phyloP scores from a whole-genome alignment of 331 rosid species.

The Quercus phellos region DNA sequence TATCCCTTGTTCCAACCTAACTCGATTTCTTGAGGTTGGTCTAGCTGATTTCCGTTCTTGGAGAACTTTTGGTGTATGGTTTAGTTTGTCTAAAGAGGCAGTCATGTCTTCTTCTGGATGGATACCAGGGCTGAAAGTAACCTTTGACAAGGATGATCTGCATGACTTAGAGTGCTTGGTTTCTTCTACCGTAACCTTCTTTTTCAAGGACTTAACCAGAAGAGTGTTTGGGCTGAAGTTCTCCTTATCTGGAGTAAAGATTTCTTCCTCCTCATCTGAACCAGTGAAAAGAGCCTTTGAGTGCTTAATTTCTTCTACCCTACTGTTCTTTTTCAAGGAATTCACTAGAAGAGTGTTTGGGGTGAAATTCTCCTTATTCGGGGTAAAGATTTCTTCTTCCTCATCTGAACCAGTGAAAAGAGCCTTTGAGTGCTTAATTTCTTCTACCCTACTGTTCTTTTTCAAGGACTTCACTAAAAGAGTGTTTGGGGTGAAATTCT shows the following conservation, averaged over 20 bases:
- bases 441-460: constrained; percentile 35
- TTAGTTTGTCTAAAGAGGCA: constrained; percentile 40
- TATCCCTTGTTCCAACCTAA: constrained; percentile 24
- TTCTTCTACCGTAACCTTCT: constrained; percentile 40
- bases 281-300: constrained; percentile 28
- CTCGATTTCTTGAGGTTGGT: constrained; percentile 24
- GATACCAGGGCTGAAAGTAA: constrained; percentile 22
- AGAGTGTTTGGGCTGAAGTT: constrained; percentile 54
- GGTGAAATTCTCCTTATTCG: constrained; percentile 67
- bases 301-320: neutral
- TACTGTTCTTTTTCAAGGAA: constrained; percentile 45
- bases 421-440: constrained; percentile 12
- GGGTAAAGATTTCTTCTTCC: constrained; percentile 52
- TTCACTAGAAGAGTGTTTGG: constrained; percentile 40
- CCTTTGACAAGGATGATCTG: constrained; percentile 26
- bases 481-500: constrained; percentile 55
- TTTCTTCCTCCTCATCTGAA: constrained; percentile 46
- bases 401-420: constrained; percentile 28
- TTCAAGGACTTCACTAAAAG: constrained; percentile 36
- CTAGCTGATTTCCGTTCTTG: constrained; percentile 32
- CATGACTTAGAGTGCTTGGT: constrained; percentile 28
- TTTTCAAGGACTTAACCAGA: constrained; percentile 35
- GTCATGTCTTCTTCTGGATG: constrained; percentile 26
- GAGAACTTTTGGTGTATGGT: constrained; percentile 33
- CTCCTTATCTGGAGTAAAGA: constrained; percentile 61